phyloP scores from a whole-genome alignment of 768 basidiomycete species.

The Scleroderma citrinum region DNA sequence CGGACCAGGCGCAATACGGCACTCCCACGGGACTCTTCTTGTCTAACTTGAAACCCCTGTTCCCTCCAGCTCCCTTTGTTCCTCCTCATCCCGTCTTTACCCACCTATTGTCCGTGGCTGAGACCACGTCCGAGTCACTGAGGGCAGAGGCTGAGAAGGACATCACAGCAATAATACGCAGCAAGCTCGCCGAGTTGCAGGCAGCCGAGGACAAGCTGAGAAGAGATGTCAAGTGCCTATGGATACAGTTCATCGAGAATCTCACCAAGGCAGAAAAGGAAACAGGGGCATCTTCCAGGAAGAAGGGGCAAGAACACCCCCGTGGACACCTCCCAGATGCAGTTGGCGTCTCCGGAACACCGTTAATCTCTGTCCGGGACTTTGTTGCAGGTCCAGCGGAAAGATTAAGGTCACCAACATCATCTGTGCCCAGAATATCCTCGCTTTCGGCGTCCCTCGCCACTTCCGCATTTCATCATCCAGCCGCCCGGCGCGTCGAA shows the following conservation, averaged over 20 bases:
- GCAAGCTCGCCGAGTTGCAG: constrained; percentile 53
- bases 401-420: constrained; percentile 32
- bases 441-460: constrained; percentile 69
- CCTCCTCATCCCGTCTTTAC: constrained; percentile 68
- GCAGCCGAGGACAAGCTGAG: constrained; percentile 48
- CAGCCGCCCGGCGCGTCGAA: constrained; percentile 29
- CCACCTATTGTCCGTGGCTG: constrained; percentile 56
- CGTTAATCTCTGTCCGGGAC: constrained; percentile 40
- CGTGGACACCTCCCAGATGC: constrained; percentile 15
- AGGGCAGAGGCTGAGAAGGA: constrained; percentile 55
- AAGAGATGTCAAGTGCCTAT: constrained; percentile 55
- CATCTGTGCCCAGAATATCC: constrained; percentile 42
- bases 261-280: constrained; percentile 40
- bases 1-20: constrained; percentile 19
- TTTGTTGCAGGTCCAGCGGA: constrained; percentile 40
- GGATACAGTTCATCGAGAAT: constrained; percentile 52
- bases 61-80: constrained; percentile 72
- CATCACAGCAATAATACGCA: constrained; percentile 45
- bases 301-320: constrained; percentile 16
- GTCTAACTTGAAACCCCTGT: constrained; percentile 51
- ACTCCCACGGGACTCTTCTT: constrained; percentile 34
- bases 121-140: constrained; percentile 45
- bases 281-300: constrained; percentile 13
- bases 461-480: constrained; percentile 51
- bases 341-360: constrained; percentile 25